Base-by-base conservation (phyloP, 257 asterid species). In the Henckelia pumila region DNA sequence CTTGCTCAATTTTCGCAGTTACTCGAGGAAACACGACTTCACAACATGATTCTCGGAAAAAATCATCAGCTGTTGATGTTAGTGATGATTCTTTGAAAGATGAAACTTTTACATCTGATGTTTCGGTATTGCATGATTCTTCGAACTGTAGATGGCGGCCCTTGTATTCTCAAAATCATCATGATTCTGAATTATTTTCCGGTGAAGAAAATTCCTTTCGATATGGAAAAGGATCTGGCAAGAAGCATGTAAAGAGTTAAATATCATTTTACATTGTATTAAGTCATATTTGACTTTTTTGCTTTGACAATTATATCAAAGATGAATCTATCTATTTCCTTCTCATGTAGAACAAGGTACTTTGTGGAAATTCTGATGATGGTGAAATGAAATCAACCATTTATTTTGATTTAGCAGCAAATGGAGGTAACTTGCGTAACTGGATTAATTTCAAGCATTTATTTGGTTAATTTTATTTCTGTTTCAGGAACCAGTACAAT, bases 341-440 rank as follows among this genome's bases (percentile, higher is more conserved):
- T 29, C 26, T 53, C 62, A 25, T 80, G 86, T 84, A 89, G 98
- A 74, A 74, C 50, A 65, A 73, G 57, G 77, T 76, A 56, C 55
- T 71, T 55, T 44, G 73, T 74, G 64, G 83, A 58, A 88, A 85
- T 71, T 81, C 89, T 70, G 87, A 81, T 77, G 90, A 87, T 65
- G 88, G 79, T 79, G 78, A 33, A 49, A 56, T n/a, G 28, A 68
- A 57, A 49, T 47, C 77, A 50, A 61, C 63, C 29, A 59, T 81
- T 59, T 33, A 71, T 65, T 52, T 69, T 61, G 59, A 61, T 61
- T 40, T 62, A 53, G 74, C 66, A 30, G 75, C 66, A 9, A 61
- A 49, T 55, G 72, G 77, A 85, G 95, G 96, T 91, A 72, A 59
- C 72, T 66, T 49, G 23, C 20, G 37, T 67, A 33, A 71, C 25